Percentiles rank a stretch among this genome's conserved stretches.
Evolutionary conservation across 768 basidiomycete species (phyloP).

Genomic region (Russula dissimulans): DNA sequence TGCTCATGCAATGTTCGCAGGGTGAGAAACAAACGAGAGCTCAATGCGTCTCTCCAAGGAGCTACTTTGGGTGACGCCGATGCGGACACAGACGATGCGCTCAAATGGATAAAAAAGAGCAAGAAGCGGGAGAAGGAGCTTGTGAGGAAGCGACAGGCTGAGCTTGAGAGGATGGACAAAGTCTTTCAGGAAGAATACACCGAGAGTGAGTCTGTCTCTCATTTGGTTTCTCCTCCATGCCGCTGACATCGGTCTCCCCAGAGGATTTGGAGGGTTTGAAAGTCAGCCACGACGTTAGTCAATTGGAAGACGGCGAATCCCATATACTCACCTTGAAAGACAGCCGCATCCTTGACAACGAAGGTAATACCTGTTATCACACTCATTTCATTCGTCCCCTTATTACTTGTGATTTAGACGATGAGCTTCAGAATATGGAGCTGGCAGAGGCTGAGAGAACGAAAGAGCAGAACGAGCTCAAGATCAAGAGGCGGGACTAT

Average conservation of each 20-base stretch:
- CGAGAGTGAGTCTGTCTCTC: conserved; percentile 56
- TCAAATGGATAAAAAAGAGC: conserved; percentile 85
- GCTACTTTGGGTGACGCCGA: conserved; percentile 84
- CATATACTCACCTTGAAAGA: conserved; percentile 96
- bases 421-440: conserved; percentile 93
- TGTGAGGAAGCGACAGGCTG: conserved; percentile 70
- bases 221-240: not conserved
- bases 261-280: conserved; percentile 90
- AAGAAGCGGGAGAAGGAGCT: conserved; percentile 90
- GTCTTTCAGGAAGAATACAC: conserved; percentile 69
- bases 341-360: conserved; percentile 87
- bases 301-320: conserved; percentile 87
- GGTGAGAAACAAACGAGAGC: conserved; percentile 89
- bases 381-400: not conserved
- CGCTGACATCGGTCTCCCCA: conserved; percentile 27
- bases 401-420: conserved; percentile 49
- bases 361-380: conserved; percentile 44
- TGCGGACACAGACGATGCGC: conserved; percentile 64
- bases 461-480: conserved; percentile 71
- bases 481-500: conserved; percentile 84
- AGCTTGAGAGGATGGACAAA: conserved; percentile 80
- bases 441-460: conserved; percentile 82
- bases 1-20: conserved; percentile 39
- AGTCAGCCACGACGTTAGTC: conserved; percentile 92
- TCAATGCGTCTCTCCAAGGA: conserved; percentile 87